Evolutionary conservation across 352 stramenopile species (phyloP).

Genomic region (Phytophthora europaea): DNA sequence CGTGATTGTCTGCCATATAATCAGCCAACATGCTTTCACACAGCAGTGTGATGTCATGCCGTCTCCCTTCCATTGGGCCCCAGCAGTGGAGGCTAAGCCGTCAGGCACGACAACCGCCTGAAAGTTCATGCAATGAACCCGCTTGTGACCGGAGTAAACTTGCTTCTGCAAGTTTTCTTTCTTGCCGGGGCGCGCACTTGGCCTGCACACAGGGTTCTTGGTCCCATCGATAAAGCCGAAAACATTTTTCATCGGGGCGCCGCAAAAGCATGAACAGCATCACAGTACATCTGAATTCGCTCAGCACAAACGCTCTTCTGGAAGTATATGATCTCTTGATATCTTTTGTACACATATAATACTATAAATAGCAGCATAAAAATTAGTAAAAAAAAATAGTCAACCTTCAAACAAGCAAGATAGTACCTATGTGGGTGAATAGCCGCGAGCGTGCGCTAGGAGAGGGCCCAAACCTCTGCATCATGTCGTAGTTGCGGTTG

Average conservation of each 20-base stretch:
- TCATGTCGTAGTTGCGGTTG: neutral
- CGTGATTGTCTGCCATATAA: neutral
- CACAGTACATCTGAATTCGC: neutral
- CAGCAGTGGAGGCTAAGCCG: conserved; percentile 11
- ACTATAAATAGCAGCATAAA: neutral
- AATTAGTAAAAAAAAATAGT: too few relatives aligned
- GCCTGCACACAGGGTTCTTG: neutral
- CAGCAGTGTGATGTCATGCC: conserved; percentile 19
- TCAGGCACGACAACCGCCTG: conserved; percentile 4
- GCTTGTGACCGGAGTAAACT: neutral
- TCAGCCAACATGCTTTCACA: neutral
- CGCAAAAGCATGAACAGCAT: neutral
- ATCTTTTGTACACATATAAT: neutral
- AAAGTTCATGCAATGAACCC: neutral
- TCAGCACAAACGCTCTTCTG: neutral
- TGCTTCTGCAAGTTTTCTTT: too few relatives aligned
- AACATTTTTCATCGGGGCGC: neutral
- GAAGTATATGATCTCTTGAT: neutral
- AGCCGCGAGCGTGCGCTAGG: neutral
- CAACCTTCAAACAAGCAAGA: too few relatives aligned
- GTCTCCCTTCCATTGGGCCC: conserved; percentile 13
- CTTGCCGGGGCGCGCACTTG: too few relatives aligned
- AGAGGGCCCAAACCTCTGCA: neutral
- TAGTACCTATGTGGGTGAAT: too few relatives aligned
- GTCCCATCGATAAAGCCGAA: neutral